Base-by-base conservation (phyloP, 345 rosid species). In the Dipteronia dyeriana region DNA sequence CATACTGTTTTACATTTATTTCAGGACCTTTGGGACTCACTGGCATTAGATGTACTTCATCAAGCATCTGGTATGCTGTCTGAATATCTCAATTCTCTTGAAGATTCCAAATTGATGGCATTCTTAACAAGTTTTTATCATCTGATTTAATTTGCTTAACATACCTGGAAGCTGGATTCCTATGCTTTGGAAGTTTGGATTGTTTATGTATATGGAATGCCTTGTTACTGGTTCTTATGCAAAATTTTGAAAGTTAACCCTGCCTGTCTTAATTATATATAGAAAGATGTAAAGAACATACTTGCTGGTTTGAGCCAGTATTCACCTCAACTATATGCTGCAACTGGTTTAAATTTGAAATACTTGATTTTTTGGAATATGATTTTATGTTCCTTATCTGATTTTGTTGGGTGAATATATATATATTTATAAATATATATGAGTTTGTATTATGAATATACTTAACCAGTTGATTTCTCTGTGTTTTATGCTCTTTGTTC, bases 1-100 rank as follows among this genome's bases (percentile, higher is more conserved):
- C 76, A 34, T 41, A 7, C 29, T 34, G 57, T 26, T 39, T 67
- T 23, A 51, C 65, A 69, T 74, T 43, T 47, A 26, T 82, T 38
- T n/a, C 79, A 95, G 99, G 89, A 78, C 38, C 11, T 83, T 20
- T 96, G 99, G 99, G 97, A 96, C 84, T 92, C 97, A n/a, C 12
- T 96, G 88, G 94, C 98, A 53, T 75, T 89, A 71, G 93, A 96
- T 79, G 76, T 86, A 67, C 94, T 96, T 84, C 87, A 78, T 69
- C 98, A 94, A 81, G 98, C 99, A 74, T 85, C 99, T 73, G 98
- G 98, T 96, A 89, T 86, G 85, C 75, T 64, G 66, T 79, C 56
- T 49, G 38, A 66, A 57, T 66, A 61, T 61, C 49, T 72, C 45
- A 29, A 66, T 23, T 57, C 20, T 25, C 25, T 66, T 38, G 19